phyloP scores from a whole-genome alignment of 2,329 filamentous ascomycete species.

The Epichloe elymi region DNA sequence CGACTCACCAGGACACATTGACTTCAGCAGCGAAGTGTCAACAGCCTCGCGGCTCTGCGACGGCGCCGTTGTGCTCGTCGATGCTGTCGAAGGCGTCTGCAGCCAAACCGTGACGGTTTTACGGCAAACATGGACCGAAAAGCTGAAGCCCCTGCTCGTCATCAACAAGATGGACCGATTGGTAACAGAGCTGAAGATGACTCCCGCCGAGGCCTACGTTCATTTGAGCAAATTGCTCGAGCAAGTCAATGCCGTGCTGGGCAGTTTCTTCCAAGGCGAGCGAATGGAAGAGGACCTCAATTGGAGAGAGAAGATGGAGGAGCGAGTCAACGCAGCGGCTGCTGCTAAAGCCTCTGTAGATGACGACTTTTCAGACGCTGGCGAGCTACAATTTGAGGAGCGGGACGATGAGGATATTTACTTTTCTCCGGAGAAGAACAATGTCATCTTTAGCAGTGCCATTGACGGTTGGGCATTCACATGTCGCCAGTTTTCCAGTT shows the following conservation, averaged over 20 bases:
- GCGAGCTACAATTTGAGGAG: conserved; percentile 67
- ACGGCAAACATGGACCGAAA: conserved; percentile 88
- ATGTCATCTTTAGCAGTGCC: conserved; percentile 96
- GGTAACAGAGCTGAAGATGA: conserved; percentile 90
- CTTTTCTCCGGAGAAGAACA: conserved; percentile 95
- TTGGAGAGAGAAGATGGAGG: conserved; percentile 88
- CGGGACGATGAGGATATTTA: conserved; percentile 94
- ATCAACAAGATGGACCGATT: conserved; percentile 98
- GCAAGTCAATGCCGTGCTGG: conserved; percentile 93
- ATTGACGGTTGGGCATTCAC: conserved; percentile 99
- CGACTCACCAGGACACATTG: conserved; percentile 94
- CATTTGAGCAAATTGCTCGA: conserved; percentile 84
- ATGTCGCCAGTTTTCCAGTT: conserved; percentile 76
- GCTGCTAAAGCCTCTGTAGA: conserved; percentile 43
- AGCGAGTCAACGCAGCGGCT: conserved; percentile 60
- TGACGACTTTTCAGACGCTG: conserved; percentile 38
- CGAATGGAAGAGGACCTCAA: conserved; percentile 96
- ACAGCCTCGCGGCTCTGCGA: conserved; percentile 91
- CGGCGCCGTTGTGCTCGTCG: conserved; percentile 84
- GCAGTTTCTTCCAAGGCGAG: conserved; percentile 95
- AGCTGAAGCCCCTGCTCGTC: conserved; percentile 83
- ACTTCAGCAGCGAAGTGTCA: conserved; percentile 96
- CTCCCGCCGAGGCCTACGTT: conserved; percentile 72
- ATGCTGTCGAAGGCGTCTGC: conserved; percentile 95
- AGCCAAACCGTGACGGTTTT: conserved; percentile 97